Base-by-base conservation (phyloP, 495 filamentous ascomycete genomes). In the Aspergillus kassunensis region DNA sequence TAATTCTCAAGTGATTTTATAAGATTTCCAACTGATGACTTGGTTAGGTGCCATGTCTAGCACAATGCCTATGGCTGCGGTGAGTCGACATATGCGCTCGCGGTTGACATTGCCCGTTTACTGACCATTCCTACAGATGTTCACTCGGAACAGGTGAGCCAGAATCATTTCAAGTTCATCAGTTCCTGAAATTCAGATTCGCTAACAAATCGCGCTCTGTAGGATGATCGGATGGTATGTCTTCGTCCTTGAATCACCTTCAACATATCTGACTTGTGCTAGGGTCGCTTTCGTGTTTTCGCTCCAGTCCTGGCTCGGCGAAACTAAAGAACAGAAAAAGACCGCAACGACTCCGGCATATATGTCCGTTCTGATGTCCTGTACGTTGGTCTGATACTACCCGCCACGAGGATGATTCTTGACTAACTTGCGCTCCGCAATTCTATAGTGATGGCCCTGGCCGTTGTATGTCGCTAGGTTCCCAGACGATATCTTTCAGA, bases 51-150 rank as follows among this genome's bases (percentile, higher is more conserved):
- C 88, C 19, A 78, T 93, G 66, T 80, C 85, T 11, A 92, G 83
- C 62, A 95, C 90, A 7, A 68, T 96, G 62, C 91, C 91, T 30
- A 96, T 96, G 91, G 89, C 89, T 49, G 91, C 91, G 48, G 83
- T 86, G 74, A 62, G 81, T 76, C 52, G 35, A 51, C 30, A 25
- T 13, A 13, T n/a, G 20, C 24, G 29, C 48, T 29, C 42, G 37
- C 16, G 24, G 21, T 35, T 34, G 19, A 36, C 39, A 21, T 18
- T 43, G 13, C 36, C 24, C 21, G 20, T 11, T 54, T 49, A 50
- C 60, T 69, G 37, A 71, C 56, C 34, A 12, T 37, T 33, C 18
- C 18, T 8, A 29, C 63, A 86, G 82, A 91, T 96, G 77, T 95
- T 96, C 67, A 92, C 87, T 54, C 78, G 89, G 41, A 95, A 93